Base-by-base conservation (phyloP, 345 rosid species). In the Gossypium arboreum region DNA sequence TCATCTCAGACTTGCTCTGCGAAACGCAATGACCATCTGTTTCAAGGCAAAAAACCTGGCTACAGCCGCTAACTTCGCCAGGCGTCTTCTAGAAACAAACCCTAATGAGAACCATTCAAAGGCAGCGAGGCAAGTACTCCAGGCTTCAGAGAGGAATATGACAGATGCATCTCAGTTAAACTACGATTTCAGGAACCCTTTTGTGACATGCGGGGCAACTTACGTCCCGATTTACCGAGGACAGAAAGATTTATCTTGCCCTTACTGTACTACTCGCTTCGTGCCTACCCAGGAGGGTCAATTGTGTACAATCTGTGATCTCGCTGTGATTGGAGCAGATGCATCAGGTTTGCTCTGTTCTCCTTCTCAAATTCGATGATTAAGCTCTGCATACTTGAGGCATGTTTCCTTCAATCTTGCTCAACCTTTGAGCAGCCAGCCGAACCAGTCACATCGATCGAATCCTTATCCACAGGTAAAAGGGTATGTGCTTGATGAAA, bases 261-360 rank as follows among this genome's bases (percentile, higher is more conserved):
- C 99, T 1, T 95, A 89, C 79, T 95, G 99, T 75, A 87, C 85
- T 20, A 84, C 97, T 6, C 80, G 95, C 29, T 95, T 92, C 54
- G 94, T 95, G 34, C 97, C 93, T 25, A 55, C 75, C 79, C 86
- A 88, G 75, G 94, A 89, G 82, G 98, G 97, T 9, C 79, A 84
- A 68, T 82, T 91, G 51, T 95, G 99, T 78, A 61, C 86, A 0
- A 92, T 92, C 10, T 94, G 97, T 77, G 97, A 94, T 83, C 94
- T 94, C 74, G 91, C 98, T 2, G 90, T 87, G 16, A 83, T 94
- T 3, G 97, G 98, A 8, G 92, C 95, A 72, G 97, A 94, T 80
- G 97, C 98, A 56, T 94, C 97, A 2, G 98, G 98, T 50, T 79
- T 94, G 86, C 83, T 91, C 4, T 91, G 98, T 75, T 94, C 97